phyloP scores from a whole-genome alignment of 805 yeast genomes.

The Brettanomyces custersianus region DNA sequence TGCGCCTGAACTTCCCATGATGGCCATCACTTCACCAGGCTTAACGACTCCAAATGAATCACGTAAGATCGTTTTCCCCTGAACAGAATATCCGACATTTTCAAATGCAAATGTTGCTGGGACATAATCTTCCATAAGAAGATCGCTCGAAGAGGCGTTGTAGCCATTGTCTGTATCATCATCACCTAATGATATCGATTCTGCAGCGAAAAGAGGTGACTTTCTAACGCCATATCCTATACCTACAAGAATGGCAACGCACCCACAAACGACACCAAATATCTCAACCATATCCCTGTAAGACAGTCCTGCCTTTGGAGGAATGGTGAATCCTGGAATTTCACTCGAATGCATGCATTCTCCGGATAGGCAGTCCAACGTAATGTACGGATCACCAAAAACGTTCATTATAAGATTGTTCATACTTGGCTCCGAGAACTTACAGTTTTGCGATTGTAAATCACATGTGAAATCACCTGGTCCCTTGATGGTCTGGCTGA shows the following conservation, averaged over 20 bases:
- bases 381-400: slow-evolving; percentile 91
- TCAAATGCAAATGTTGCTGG: slow-evolving; percentile 76
- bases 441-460: slow-evolving; percentile 49
- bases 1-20: slow-evolving; percentile 99
- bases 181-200: slow-evolving; percentile 15
- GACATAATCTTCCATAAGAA: slow-evolving; percentile 39
- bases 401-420: slow-evolving; percentile 82
- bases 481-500: slow-evolving; percentile 81
- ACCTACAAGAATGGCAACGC: slow-evolving; percentile 32
- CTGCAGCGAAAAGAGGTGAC: slow-evolving; percentile 49
- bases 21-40: slow-evolving; percentile 87
- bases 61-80: slow-evolving; percentile 46
- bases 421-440: slow-evolving; percentile 92
- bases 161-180: slow-evolving; percentile 25
- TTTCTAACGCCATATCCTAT: slow-evolving; percentile 41
- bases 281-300: slow-evolving; percentile 39
- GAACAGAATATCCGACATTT: slow-evolving; percentile 52
- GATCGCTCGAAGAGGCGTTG: slow-evolving; percentile 24
- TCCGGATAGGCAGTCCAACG: slow-evolving; percentile 71
- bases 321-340: slow-evolving; percentile 80
- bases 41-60: slow-evolving; percentile 66
- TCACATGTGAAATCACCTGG: slow-evolving; percentile 92
- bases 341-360: slow-evolving; percentile 91
- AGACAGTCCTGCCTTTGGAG: slow-evolving; percentile 40
- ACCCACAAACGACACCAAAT: slow-evolving; percentile 32